Evolutionary conservation across 176 grass and related monocot species (phyloP), one percentile per base, ranked within the genome.

Genomic region (Areca catechu): DNA sequence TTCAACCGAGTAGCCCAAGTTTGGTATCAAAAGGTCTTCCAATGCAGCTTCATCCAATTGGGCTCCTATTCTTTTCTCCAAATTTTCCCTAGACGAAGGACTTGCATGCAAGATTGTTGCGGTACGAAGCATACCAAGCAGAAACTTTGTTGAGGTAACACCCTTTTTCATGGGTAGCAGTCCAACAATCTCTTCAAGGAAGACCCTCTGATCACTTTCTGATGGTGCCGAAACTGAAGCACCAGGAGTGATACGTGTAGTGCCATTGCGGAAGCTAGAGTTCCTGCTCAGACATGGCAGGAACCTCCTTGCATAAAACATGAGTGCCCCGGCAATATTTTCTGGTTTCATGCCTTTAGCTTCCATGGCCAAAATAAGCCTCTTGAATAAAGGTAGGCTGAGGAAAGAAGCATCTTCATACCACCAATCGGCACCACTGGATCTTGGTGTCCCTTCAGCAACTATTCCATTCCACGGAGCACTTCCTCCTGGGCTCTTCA

Each of bases 151-250:
- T 25, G 85, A 79, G 7, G 79, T 69, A 19, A 86, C 90, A 50
- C 85, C 85, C 71, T 89, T 95, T 60, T 86, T 81, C 6, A 71
- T 49, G 5, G 90, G 90, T 53, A 95, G 77, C 69, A 95, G 80
- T 29, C 73, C 72, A 54, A 95, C 85, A 56, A 86, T 95, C 83
- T 95, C 90, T 78, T 95, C 90, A 61, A 95, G 76, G 61, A 95
- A 89, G 71, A 83, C 68, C 70, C 78, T 85, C 76, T 89, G 79
- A 71, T 95, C 89, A 27, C 70, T 68, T 53, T 82, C 79, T 4
- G 79, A 95, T 25, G 77, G 48, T 28, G 76, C 69, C 2, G 82
- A 71, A 51, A 84, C 72, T 55, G 76, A 69, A 23, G 72, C 53
- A 4, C 71, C 70, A 15, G 85, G 85, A 19, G 79, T 79, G 4